Conservation (phyloP, 208 protist genomes). For the Trypanosoma brucei region DNA sequence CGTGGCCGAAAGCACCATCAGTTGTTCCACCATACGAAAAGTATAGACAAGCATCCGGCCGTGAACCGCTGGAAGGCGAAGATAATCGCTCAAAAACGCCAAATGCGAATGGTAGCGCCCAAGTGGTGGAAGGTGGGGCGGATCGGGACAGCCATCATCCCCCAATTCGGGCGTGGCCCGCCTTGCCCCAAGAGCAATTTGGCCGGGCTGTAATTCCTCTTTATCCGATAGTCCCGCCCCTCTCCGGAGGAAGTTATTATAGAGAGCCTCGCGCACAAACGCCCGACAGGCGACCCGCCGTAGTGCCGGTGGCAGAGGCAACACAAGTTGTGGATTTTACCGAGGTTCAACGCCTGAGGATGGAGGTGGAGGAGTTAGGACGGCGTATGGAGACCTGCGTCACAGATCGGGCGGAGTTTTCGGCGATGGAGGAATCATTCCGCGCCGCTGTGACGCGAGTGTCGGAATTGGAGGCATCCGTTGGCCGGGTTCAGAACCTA, state of each 20-base stretch:
- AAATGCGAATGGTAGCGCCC: no score
- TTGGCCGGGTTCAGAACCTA: conserved; percentile 1
- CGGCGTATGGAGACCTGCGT: conserved; percentile 7
- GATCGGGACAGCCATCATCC: no score
- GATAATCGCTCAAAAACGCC: no score
- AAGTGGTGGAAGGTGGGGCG: no score
- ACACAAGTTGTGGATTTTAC: not conserved
- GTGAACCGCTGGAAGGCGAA: no score
- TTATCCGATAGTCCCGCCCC: not conserved
- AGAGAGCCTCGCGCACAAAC: not conserved
- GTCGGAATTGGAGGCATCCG: not conserved
- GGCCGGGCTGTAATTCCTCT: conserved; percentile 15
- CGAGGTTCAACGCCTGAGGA: conserved; percentile 7
- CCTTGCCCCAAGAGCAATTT: not conserved
- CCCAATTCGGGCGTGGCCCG: no score
- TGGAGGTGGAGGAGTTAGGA: conserved; percentile 10
- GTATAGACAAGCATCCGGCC: no score
- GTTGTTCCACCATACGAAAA: no score
- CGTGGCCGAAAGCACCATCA: no score
- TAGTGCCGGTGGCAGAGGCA: not conserved
- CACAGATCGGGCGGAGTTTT: not conserved
- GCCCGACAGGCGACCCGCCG: not conserved
- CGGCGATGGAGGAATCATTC: conserved; percentile 10
- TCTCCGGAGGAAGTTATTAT: not conserved
- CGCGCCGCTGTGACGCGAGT: conserved; percentile 12